Base-by-base conservation (phyloP, 2,329 filamentous ascomycete species). In the Fusarium sp. region DNA sequence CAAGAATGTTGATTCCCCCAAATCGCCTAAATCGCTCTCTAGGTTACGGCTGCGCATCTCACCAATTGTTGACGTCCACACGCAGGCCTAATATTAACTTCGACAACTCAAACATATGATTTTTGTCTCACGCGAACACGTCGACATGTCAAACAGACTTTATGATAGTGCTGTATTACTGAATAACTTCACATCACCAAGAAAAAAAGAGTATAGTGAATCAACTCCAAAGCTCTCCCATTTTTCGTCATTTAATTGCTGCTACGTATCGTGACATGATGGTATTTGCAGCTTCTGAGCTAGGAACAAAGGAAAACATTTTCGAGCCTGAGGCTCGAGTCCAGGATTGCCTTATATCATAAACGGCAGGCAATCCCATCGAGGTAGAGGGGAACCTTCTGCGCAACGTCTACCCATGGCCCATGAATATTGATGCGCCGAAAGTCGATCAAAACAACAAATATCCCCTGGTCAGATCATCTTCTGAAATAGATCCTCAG, bases 381-480 rank as follows among this genome's bases (percentile, higher is more conserved):
- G 80, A 83, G 80, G 82, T 82, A 81, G 74, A 78, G 76, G 81
- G 75, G 78, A 75, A 76, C 77, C 77, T 78, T 78, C 75, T 73
- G 71, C 72, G 64, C 78, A 80, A 81, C 77, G 78, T 82, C 80
- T 80, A 79, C 76, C 78, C 78, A 78, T 79, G 76, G 77, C 77
- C 75, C 75, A 74, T 77, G 72, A 72, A 74, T 76, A 78, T 77
- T 77, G 75, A 78, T 73, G 74, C 75, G 75, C 76, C 71, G 73
- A 77, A 68, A 76, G 75, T 75, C 76, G 77, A 78, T 78, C 75
- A 75, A 77, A 76, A 69, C 71, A 74, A 73, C 75, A 71, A 60
- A 56, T 60, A 72, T 75, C 74, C 74, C 75, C 71, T 73, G 72
- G 71, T 65, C 57, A 65, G 58, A 57, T 60, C 67, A 66, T 69